These are phyloP conservation scores for Bombardia bombarda DNA, from an alignment of 495 filamentous ascomycete genomes.

Conservation along the genomic window DNA sequence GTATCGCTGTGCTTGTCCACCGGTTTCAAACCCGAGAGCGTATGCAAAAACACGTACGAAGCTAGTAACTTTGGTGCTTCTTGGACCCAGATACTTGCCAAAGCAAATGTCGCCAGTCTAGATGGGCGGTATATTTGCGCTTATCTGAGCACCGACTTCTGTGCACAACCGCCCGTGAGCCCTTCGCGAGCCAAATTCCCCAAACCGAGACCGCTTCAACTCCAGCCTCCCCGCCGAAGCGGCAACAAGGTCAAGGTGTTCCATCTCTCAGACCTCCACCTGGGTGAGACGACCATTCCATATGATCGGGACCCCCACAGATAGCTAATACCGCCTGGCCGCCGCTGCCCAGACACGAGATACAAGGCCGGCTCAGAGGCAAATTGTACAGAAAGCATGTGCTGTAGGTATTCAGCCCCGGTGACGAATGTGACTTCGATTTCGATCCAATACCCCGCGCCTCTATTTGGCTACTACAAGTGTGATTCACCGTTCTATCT, in stretches of 20 bases:
- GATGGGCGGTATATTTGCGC: constrained; percentile 55
- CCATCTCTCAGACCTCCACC: constrained; percentile 53
- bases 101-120: constrained; percentile 45
- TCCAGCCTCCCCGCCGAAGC: constrained; percentile 33
- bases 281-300: constrained; percentile 16
- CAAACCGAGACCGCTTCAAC: constrained; percentile 46
- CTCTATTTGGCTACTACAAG: constrained; percentile 44
- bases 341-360: constrained; percentile 36
- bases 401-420: constrained; percentile 41
- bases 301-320: not conserved
- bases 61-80: constrained; percentile 42
- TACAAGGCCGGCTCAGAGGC: constrained; percentile 48
- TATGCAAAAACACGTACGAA: constrained; percentile 39
- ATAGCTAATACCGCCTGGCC: not conserved
- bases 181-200: constrained; percentile 45
- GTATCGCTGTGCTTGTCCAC: constrained; percentile 40
- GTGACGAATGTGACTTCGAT: constrained; percentile 7
- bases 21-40: constrained; percentile 31
- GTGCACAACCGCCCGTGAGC: constrained; percentile 33
- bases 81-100: constrained; percentile 50
- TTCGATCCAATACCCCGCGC: constrained; percentile 37
- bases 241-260: constrained; percentile 51
- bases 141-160: constrained; percentile 38
- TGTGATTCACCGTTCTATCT: constrained; percentile 56
- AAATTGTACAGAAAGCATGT: constrained; percentile 45